phyloP scores from a whole-genome alignment of 768 basidiomycete species.

The Leccinum fibrillosum region DNA sequence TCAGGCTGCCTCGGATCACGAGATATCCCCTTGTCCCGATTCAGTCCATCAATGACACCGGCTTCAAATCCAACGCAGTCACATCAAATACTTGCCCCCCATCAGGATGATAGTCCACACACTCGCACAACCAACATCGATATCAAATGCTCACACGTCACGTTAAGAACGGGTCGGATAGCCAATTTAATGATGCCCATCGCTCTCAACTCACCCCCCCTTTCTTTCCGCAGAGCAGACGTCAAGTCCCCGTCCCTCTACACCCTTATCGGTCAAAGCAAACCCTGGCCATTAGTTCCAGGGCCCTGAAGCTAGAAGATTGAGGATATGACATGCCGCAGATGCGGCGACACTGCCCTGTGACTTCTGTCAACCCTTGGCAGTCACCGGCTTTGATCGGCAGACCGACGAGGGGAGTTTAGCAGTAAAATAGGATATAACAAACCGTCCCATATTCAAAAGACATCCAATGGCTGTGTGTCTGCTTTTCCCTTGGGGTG shows the following conservation, averaged over 20 bases:
- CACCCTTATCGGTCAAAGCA: conserved; percentile 40
- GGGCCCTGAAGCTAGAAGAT: conserved; percentile 8
- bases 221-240: conserved; percentile 22
- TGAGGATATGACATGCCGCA: conserved; percentile 43
- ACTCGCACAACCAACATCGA: not conserved
- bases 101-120: not conserved
- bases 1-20: not conserved
- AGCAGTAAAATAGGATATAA: conserved; percentile 28
- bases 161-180: not conserved
- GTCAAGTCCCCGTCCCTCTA: conserved; percentile 39
- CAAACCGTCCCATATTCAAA: conserved; percentile 53
- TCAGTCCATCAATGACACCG: not conserved
- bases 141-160: not conserved
- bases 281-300: conserved; percentile 43
- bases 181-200: not conserved
- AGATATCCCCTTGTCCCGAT: not conserved
- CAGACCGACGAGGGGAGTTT: conserved; percentile 43
- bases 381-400: conserved; percentile 35
- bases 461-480: conserved; percentile 32
- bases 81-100: not conserved
- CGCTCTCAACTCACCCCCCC: conserved; percentile 10
- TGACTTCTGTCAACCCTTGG: conserved; percentile 39
- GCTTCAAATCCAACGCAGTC: not conserved
- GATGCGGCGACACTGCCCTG: conserved; percentile 39
- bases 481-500: not conserved